Evolutionary conservation across 495 filamentous ascomycete genomes (phyloP).

Genomic region (Penicillium argentinense): DNA sequence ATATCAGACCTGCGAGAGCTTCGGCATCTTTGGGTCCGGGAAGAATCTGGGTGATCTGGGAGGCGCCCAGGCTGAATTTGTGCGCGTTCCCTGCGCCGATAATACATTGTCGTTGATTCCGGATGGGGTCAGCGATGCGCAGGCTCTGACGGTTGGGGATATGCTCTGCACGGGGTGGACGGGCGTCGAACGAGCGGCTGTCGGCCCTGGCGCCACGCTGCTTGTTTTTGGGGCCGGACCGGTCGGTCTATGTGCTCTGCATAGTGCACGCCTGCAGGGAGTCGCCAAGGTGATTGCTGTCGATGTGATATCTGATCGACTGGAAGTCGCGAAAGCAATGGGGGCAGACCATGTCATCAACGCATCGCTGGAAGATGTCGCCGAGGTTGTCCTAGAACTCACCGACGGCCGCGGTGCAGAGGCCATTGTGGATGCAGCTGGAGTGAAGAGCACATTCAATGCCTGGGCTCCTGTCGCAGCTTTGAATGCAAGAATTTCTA

Average conservation of each 20-base stretch:
- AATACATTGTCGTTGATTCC: constrained; percentile 6
- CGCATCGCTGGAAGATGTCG: neutral
- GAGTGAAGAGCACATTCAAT: neutral
- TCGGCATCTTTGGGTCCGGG: neutral
- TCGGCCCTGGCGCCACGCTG: neutral
- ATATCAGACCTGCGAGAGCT: neutral
- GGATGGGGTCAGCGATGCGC: constrained; percentile 2
- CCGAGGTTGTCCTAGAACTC: neutral
- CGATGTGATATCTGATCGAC: constrained; percentile 5
- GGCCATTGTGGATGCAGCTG: constrained; percentile 5
- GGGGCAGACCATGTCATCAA: constrained; percentile 4
- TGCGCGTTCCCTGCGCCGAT: constrained; percentile 7
- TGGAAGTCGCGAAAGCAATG: constrained; percentile 5
- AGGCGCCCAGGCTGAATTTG: constrained; percentile 8
- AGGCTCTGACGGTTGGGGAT: constrained; percentile 5
- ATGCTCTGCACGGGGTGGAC: constrained; percentile 6
- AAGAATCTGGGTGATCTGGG: neutral
- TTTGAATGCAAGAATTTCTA: neutral
- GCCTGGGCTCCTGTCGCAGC: neutral
- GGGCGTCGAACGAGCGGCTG: neutral
- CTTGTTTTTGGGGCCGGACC: constrained; percentile 8
- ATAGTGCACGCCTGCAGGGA: constrained; percentile 1
- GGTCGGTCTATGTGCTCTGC: constrained; percentile 3
- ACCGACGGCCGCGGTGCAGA: constrained; percentile 6
- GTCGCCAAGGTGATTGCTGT: constrained; percentile 1